A percentile compares a stretch with the other conserved stretches of the same genome.
Evolutionary conservation across 257 asterid genomes (phyloP).

Genomic region (Solanum lignicaule): DNA sequence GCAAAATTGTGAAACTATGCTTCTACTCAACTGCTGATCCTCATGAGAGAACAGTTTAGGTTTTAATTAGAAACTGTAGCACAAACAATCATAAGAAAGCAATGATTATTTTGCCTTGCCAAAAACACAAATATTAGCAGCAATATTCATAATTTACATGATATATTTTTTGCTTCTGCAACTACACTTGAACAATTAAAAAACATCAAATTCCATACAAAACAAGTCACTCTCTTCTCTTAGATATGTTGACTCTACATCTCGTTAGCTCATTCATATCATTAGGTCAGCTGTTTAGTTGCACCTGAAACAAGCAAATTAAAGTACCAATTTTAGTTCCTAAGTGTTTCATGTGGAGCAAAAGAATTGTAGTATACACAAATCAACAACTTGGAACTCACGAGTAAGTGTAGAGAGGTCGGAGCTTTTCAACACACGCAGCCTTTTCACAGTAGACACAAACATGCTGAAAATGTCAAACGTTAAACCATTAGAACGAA

Average conservation of each 20-base stretch:
- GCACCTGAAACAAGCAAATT: not conserved
- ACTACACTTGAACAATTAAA: not conserved
- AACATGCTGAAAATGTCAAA: constrained; percentile 64
- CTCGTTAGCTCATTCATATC: not conserved
- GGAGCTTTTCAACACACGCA: constrained; percentile 79
- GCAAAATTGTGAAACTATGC: not conserved
- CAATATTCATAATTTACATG: not conserved
- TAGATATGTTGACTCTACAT: not conserved
- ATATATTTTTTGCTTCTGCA: not conserved
- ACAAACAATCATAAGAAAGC: not conserved
- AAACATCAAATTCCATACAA: not conserved
- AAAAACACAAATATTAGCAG: constrained; percentile 1
- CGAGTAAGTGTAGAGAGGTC: constrained; percentile 54
- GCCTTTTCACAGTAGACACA: constrained; percentile 77
- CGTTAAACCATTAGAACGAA: not conserved
- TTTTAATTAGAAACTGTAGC: not conserved
- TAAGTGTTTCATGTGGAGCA: not conserved
- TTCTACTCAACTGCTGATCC: not conserved
- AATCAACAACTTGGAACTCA: constrained; percentile 23
- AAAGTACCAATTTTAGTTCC: not conserved
- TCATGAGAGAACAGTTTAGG: not conserved
- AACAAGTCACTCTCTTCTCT: constrained; percentile 1
- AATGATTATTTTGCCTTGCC: not conserved
- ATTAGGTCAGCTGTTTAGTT: not conserved
- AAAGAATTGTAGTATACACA: not conserved